phyloP scores from a whole-genome alignment of 345 rosid species.

The Salix brachista region DNA sequence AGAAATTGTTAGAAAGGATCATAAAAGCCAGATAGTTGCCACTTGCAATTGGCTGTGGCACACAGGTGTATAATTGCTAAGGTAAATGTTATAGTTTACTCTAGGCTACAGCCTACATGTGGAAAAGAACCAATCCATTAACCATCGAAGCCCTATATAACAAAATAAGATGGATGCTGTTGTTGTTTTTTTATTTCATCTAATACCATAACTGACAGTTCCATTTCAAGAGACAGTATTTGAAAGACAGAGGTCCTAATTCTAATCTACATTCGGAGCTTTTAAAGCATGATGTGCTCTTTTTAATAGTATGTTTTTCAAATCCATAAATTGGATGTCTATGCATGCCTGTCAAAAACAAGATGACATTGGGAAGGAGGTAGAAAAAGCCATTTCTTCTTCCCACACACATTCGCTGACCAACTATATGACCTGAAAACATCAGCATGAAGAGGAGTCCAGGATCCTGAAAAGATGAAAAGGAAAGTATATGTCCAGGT shows the following conservation, averaged over 20 bases:
- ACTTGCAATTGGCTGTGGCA: neutral
- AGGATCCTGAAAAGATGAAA: conserved; percentile 58
- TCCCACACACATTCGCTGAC: conserved; percentile 94
- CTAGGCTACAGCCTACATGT: neutral
- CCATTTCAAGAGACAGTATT: neutral
- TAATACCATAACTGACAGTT: neutral
- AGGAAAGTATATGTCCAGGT: conserved; percentile 12
- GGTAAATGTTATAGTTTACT: neutral
- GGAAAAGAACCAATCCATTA: neutral
- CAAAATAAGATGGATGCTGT: neutral
- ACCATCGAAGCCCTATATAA: neutral
- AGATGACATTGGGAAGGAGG: conserved; percentile 67
- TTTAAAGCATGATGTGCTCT: neutral
- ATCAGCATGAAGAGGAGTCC: conserved; percentile 98
- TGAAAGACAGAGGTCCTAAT: neutral
- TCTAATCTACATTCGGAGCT: neutral
- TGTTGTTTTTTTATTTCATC: neutral
- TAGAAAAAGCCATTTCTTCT: conserved; percentile 75
- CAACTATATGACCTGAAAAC: conserved; percentile 93
- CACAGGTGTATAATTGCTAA: neutral
- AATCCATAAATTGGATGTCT: neutral
- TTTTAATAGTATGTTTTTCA: neutral
- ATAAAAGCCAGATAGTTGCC: neutral
- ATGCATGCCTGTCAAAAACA: conserved; percentile 68
- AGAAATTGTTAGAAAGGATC: neutral